phyloP scores from a whole-genome alignment of 2,329 filamentous ascomycete genomes.

The Colletotrichum sp. region DNA sequence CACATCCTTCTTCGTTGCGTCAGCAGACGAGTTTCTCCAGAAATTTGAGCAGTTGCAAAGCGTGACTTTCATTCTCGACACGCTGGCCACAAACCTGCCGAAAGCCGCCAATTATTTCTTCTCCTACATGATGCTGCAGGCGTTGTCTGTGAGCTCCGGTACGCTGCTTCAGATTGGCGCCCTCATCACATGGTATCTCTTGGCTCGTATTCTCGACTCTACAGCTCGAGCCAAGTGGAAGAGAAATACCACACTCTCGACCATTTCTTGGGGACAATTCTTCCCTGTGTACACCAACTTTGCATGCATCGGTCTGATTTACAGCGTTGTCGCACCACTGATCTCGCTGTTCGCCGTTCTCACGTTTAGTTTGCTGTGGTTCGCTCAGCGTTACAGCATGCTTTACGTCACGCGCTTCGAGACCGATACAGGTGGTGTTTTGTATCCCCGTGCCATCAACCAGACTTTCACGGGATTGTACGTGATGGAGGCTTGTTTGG shows the following conservation, averaged over 20 bases:
- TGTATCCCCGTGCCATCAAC: conserved; percentile 93
- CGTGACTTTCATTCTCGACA: conserved; percentile 69
- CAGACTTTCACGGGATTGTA: conserved; percentile 96
- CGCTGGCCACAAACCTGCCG: conserved; percentile 81
- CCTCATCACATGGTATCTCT: conserved; percentile 79
- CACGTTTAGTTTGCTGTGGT: conserved; percentile 90
- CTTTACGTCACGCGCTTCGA: conserved; percentile 91
- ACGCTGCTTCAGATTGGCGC: conserved; percentile 84
- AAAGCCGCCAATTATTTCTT: conserved; percentile 96
- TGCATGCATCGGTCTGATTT: conserved; percentile 89
- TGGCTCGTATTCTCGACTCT: conserved; percentile 81
- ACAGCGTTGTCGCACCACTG: conserved; percentile 85
- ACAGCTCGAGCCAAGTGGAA: conserved; percentile 84
- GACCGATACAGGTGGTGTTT: conserved; percentile 87
- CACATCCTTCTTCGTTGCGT: conserved; percentile 71
- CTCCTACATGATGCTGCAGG: conserved; percentile 96
- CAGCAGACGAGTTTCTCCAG: conserved; percentile 67
- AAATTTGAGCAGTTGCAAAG: conserved; percentile 50
- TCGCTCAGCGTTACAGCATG: conserved; percentile 96
- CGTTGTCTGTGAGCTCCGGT: conserved; percentile 87
- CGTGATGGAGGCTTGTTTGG: conserved; percentile 88
- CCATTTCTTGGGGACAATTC: conserved; percentile 88
- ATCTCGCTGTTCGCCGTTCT: conserved; percentile 94
- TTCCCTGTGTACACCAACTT: conserved; percentile 98
- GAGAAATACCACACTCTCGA: conserved; percentile 78